These are phyloP conservation scores for Houttuynia cordata DNA, from an alignment of 164 flowering plant species.

Conservation along the genomic window DNA sequence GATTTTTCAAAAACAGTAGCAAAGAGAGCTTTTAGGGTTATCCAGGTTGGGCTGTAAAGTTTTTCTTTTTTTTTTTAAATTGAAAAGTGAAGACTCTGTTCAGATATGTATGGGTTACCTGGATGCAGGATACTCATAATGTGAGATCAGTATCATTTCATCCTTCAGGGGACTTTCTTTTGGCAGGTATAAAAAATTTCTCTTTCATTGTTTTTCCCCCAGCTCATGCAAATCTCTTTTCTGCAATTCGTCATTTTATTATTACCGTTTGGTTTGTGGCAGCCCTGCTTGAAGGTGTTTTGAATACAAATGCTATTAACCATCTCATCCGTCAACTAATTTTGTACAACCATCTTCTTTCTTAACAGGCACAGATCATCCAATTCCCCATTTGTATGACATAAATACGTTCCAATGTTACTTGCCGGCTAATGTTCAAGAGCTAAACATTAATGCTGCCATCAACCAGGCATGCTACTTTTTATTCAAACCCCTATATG, in stretches of 20 bases:
- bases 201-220: no score
- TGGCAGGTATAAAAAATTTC: conserved; percentile 46
- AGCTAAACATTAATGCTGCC: conserved; percentile 45
- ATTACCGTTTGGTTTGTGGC: background rate
- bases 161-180: conserved; percentile 78
- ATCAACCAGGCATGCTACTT: conserved; percentile 58
- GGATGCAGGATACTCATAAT: conserved; percentile 74
- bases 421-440: conserved; percentile 53
- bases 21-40: conserved; percentile 68
- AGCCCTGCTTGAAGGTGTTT: no score
- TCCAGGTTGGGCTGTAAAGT: conserved; percentile 38
- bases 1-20: conserved; percentile 77
- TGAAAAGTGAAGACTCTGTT: background rate
- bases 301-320: no score
- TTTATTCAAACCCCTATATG: background rate
- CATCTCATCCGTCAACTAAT: no score
- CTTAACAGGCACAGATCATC: conserved; percentile 78
- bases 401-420: conserved; percentile 80
- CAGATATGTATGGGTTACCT: conserved; percentile 6
- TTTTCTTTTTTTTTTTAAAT: no score
- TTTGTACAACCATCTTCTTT: conserved; percentile 2
- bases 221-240: background rate
- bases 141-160: conserved; percentile 82
- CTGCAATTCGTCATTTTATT: background rate
- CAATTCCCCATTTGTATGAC: conserved; percentile 72